Evolutionary conservation across 2,329 filamentous ascomycete genomes (phyloP).

Genomic region (Pseudovirgaria hyperparasitica): DNA sequence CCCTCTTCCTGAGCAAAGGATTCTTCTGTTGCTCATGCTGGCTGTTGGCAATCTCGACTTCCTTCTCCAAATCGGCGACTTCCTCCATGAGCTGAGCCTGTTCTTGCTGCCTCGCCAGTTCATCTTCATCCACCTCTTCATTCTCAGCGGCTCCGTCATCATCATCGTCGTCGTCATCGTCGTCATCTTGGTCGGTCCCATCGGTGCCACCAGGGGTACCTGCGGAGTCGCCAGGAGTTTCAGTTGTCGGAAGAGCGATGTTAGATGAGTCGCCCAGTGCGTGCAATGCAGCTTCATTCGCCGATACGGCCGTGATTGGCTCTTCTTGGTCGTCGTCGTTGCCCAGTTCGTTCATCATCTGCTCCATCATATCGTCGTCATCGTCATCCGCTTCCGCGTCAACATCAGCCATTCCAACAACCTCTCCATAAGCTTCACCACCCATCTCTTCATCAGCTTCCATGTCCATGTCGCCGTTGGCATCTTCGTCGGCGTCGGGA

Average conservation of each 20-base stretch:
- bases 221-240: constrained; percentile 16
- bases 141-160: constrained; percentile 27
- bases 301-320: constrained; percentile 12
- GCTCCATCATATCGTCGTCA: constrained; percentile 20
- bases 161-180: constrained; percentile 31
- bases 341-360: constrained; percentile 19
- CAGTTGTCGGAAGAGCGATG: constrained; percentile 12
- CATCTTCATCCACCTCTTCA: constrained; percentile 37
- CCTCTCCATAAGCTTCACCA: constrained; percentile 15
- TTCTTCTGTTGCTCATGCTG: constrained; percentile 33
- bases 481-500: constrained; percentile 22
- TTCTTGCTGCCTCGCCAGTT: constrained; percentile 33
- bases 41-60: constrained; percentile 31
- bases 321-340: constrained; percentile 22
- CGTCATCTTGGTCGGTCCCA: constrained; percentile 22
- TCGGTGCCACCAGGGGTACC: constrained; percentile 8
- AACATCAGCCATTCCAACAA: constrained; percentile 1
- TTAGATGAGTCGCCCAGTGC: constrained; percentile 14
- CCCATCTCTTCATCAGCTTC: constrained; percentile 37
- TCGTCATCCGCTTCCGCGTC: constrained; percentile 30
- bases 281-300: constrained; percentile 24
- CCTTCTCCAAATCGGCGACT: constrained; percentile 41
- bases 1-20: constrained; percentile 35
- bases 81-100: constrained; percentile 37
- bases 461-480: constrained; percentile 28